These are phyloP conservation scores for Venturia pyrina DNA, from an alignment of 2,329 filamentous ascomycete species.

Conservation along the genomic window DNA sequence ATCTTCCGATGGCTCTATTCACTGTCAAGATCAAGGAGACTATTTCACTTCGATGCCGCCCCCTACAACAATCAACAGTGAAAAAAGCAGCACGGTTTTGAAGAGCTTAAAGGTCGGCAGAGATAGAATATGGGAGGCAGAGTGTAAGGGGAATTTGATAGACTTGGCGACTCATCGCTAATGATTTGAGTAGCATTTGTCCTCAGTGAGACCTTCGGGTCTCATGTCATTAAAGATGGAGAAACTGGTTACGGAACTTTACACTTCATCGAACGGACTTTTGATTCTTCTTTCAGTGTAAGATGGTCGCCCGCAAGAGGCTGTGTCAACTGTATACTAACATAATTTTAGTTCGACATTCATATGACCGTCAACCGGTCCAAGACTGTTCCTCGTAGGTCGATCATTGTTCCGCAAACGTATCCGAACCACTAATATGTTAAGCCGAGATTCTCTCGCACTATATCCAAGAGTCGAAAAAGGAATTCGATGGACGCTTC, in stretches of 20 bases:
- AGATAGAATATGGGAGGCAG: constrained; percentile 74
- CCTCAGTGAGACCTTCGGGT: background rate
- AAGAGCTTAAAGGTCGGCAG: constrained; percentile 56
- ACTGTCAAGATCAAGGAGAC: constrained; percentile 60
- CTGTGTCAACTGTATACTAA: background rate
- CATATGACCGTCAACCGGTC: background rate
- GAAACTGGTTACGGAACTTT: constrained; percentile 62
- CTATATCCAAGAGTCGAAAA: constrained; percentile 55
- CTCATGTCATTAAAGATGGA: constrained; percentile 65
- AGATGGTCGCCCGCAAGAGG: constrained; percentile 6
- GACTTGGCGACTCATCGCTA: constrained; percentile 16
- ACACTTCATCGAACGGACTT: constrained; percentile 85
- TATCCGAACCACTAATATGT: background rate
- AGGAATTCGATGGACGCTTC: constrained; percentile 67
- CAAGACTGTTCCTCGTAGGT: background rate
- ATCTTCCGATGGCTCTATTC: constrained; percentile 35
- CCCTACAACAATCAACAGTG: constrained; percentile 46
- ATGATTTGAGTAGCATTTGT: background rate
- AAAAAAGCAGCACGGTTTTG: constrained; percentile 57
- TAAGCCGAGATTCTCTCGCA: constrained; percentile 52
- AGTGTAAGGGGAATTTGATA: constrained; percentile 36
- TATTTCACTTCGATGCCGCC: constrained; percentile 62
- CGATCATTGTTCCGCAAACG: background rate
- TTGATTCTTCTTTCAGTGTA: constrained; percentile 71
- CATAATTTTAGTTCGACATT: background rate